Conservation (phyloP, 2,329 filamentous ascomycete genomes). For the Tolypocladium guangdongense region DNA sequence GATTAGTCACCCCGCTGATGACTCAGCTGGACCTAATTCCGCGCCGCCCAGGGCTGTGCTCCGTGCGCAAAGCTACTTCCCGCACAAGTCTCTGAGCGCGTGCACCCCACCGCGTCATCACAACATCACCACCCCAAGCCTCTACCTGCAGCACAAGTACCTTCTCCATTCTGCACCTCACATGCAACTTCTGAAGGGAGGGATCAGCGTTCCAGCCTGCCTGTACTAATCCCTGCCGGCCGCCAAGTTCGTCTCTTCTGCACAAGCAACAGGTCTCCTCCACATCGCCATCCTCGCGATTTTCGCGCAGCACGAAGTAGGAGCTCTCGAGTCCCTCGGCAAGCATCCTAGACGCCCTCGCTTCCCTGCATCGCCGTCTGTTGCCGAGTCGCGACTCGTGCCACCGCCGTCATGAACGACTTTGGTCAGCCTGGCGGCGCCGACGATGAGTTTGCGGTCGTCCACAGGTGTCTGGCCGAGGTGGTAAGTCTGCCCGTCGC, state of each 20-base stretch:
- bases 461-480: slow-evolving; percentile 67
- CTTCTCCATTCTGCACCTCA: background rate
- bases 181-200: background rate
- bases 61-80: slow-evolving; percentile 1
- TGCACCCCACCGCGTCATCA: background rate
- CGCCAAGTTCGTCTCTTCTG: background rate
- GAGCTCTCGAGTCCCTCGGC: background rate
- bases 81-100: background rate
- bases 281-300: background rate
- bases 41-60: background rate
- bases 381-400: background rate
- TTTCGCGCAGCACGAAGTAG: background rate
- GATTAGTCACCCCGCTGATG: background rate
- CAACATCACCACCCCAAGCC: too few relatives aligned
- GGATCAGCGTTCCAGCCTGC: background rate
- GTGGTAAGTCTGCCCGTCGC: slow-evolving; percentile 43
- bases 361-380: background rate
- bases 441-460: slow-evolving; percentile 73
- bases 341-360: background rate
- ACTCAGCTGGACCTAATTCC: background rate
- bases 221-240: background rate
- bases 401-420: slow-evolving; percentile 50
- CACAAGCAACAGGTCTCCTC: background rate
- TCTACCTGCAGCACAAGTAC: background rate
- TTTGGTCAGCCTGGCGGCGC: slow-evolving; percentile 58